Percentiles rank a stretch among this genome's conserved stretches.
Evolutionary conservation across 441 rosid genomes (phyloP).

Genomic region (Croton setiger): DNA sequence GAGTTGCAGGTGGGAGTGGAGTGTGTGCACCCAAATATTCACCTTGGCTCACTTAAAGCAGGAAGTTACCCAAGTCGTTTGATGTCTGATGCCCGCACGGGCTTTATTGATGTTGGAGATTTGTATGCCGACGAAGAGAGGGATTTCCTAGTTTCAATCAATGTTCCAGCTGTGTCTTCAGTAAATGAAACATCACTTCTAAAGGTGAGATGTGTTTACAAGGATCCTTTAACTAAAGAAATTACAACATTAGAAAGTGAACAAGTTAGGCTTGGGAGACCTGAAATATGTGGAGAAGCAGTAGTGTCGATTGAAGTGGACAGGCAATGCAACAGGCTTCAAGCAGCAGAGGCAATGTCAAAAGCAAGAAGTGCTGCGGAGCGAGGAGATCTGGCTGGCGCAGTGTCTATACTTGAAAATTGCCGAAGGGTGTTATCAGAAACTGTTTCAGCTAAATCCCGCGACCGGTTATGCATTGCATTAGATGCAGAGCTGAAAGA

Average conservation of each 20-base stretch:
- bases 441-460: conserved; percentile 63
- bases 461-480: conserved; percentile 69
- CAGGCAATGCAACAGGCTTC: conserved; percentile 85
- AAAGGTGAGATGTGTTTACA: conserved; percentile 69
- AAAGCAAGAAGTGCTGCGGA: conserved; percentile 80
- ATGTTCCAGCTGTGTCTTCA: conserved; percentile 48
- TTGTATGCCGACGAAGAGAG: conserved; percentile 97
- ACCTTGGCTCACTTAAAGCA: conserved; percentile 59
- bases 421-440: conserved; percentile 53
- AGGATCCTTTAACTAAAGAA: conserved; percentile 79
- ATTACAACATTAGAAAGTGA: conserved; percentile 48
- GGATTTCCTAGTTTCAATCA: conserved; percentile 68
- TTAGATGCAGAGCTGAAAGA: conserved; percentile 91
- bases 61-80: conserved; percentile 77
- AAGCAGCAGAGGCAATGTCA: conserved; percentile 85
- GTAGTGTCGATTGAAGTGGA: conserved; percentile 78
- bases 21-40: conserved; percentile 43
- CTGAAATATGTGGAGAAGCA: conserved; percentile 44
- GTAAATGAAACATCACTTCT: conserved; percentile 48
- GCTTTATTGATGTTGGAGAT: conserved; percentile 79
- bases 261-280: conserved; percentile 57
- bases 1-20: conserved; percentile 58
- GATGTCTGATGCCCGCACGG: conserved; percentile 41
- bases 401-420: conserved; percentile 63
- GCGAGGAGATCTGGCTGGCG: conserved; percentile 68